These are phyloP conservation scores for Pezicula radicicola DNA, from an alignment of 2,329 filamentous ascomycete species.

Conservation along the genomic window DNA sequence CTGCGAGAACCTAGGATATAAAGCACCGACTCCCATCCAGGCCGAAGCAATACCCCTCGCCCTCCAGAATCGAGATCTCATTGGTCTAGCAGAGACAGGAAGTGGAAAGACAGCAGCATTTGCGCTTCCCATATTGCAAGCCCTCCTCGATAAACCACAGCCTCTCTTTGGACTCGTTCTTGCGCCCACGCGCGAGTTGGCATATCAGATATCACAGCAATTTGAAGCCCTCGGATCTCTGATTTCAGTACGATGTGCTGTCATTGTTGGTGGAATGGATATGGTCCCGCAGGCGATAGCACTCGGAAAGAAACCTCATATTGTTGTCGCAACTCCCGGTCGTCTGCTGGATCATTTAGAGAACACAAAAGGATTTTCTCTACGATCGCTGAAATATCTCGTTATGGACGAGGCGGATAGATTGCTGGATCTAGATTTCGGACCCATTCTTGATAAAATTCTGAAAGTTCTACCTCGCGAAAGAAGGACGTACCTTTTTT, in stretches of 20 bases:
- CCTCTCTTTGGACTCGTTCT: slow-evolving; percentile 85
- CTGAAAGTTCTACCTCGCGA: slow-evolving; percentile 82
- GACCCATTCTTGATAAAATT: slow-evolving; percentile 88
- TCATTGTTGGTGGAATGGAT: slow-evolving; percentile 91
- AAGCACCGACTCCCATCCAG: slow-evolving; percentile 85
- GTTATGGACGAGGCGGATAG: slow-evolving; percentile 96
- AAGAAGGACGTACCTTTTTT: slow-evolving; percentile 83
- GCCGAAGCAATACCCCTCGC: slow-evolving; percentile 78
- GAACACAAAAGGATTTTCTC: slow-evolving; percentile 93
- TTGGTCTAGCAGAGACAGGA: slow-evolving; percentile 92
- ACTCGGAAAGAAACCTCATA: slow-evolving; percentile 92
- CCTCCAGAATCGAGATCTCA: slow-evolving; percentile 78
- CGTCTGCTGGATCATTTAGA: slow-evolving; percentile 88
- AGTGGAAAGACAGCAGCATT: slow-evolving; percentile 96
- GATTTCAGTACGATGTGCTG: slow-evolving; percentile 82
- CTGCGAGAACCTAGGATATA: slow-evolving; percentile 79
- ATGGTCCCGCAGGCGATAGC: slow-evolving; percentile 92
- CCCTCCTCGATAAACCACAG: slow-evolving; percentile 83
- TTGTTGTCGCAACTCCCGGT: slow-evolving; percentile 89
- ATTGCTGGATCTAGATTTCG: slow-evolving; percentile 90
- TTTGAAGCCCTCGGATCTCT: slow-evolving; percentile 85
- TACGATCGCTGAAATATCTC: slow-evolving; percentile 78
- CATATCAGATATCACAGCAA: slow-evolving; percentile 83
- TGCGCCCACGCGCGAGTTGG: slow-evolving; percentile 89
- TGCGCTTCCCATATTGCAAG: slow-evolving; percentile 86